These are phyloP conservation scores for Eremomyces bilateralis DNA, from an alignment of 495 filamentous ascomycete genomes.

Conservation along the genomic window DNA sequence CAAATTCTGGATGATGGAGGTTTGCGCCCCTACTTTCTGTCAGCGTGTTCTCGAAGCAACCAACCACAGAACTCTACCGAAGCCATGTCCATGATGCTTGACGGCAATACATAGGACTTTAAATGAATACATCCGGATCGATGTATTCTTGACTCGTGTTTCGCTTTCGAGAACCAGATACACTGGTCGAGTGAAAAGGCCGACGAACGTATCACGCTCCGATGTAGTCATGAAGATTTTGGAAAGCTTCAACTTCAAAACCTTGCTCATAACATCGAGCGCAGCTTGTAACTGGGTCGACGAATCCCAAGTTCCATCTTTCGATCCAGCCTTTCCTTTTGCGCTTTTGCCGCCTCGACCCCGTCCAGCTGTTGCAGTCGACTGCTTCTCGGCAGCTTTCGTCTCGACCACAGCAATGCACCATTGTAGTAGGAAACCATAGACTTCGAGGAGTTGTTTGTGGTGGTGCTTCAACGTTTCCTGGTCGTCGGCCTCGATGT, in stretches of 20 bases:
- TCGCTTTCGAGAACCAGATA: slow-evolving; percentile 91
- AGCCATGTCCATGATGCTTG: slow-evolving; percentile 95
- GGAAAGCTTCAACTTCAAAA: slow-evolving; percentile 74
- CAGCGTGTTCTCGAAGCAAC: slow-evolving; percentile 5
- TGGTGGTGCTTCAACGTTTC: slow-evolving; percentile 71
- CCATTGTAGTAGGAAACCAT: slow-evolving; percentile 90
- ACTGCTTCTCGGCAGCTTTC: slow-evolving; percentile 72
- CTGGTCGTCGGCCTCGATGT: slow-evolving; percentile 79
- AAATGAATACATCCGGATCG: slow-evolving; percentile 88
- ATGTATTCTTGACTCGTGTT: slow-evolving; percentile 71
- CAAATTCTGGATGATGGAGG: slow-evolving; percentile 87
- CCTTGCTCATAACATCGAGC: slow-evolving; percentile 85
- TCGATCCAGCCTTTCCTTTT: slow-evolving; percentile 36
- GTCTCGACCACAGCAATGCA: slow-evolving; percentile 78
- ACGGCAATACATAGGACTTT: slow-evolving; percentile 92
- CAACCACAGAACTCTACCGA: slow-evolving; percentile 36
- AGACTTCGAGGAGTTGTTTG: slow-evolving; percentile 81
- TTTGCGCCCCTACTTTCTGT: slow-evolving; percentile 56
- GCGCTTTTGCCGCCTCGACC: slow-evolving; percentile 52
- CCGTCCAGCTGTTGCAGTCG: slow-evolving; percentile 41
- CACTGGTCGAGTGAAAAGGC: slow-evolving; percentile 77
- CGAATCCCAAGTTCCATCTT: slow-evolving; percentile 69
- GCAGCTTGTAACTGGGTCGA: slow-evolving; percentile 68
- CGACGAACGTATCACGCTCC: slow-evolving; percentile 88
- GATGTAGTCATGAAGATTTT: slow-evolving; percentile 90